Evolutionary conservation across 805 yeast species (phyloP), one percentile per base, ranked within the genome.

Genomic region (Wickerhamiella qilinensis): DNA sequence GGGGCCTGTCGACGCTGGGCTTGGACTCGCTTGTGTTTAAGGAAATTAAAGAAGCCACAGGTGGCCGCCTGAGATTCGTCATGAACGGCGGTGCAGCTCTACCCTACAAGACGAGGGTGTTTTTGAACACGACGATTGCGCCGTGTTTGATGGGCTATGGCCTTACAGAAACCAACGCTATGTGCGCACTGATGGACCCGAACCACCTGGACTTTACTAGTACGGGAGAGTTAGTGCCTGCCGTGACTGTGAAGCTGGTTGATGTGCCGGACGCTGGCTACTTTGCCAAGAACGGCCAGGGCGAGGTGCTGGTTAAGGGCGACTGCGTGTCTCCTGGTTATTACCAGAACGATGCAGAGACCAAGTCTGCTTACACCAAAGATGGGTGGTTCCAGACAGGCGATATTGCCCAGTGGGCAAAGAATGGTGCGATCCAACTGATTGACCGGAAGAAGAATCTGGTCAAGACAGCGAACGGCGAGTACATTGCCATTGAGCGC

Each of bases 301-400:
- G 98, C 63, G 98, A 91, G 63, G 69, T 91, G 45, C 73, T 77
- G 60, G 69, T 91, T 51, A 64, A 65, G 47, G 97, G 97, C 53
- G 71, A 64, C 20, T 67, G 79, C 35, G 79, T 91, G 36, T 67
- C 77, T 27, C 63, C 69, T 21, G 85, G 81, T 53, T 91, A 91
- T 63, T 91, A 69, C 65, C 72, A 75, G 59, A 86, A 88, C 59
- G 76, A 73, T 42, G 67, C 74, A 55, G 97, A 86, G 62, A 88
- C 95, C 16, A 59, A 65, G 35, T 73, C 60, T 16, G 82, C 93
- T 1, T 75, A 80, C 52, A 68, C 75, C 38, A 80, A 78, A 43
- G 86, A 81, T 50, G 93, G 86, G 19, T 91, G 96, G 96, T 91
- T 91, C 67, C 70, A 67, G 56, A 91, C 97, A 25, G 98, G 98